Evolutionary conservation across 2,329 filamentous ascomycete genomes (phyloP).

Genomic region (Aspergillaceae sp.): DNA sequence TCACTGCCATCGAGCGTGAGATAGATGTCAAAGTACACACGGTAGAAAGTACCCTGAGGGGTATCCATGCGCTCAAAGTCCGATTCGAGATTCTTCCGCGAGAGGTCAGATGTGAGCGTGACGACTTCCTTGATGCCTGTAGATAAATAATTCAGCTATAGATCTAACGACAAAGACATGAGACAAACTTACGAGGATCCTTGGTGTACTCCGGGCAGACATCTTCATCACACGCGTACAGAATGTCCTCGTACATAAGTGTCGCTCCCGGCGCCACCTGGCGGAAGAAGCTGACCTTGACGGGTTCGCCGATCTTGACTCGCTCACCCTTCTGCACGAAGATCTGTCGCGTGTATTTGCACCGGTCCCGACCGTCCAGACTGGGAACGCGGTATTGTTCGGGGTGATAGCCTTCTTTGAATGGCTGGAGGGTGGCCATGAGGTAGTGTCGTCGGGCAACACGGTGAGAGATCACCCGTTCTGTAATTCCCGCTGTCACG

Average conservation of each 20-base stretch:
- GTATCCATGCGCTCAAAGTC: conserved; percentile 99
- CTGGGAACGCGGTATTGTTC: conserved; percentile 96
- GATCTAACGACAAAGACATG: background rate
- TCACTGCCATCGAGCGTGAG: conserved; percentile 94
- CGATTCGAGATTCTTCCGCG: conserved; percentile 96
- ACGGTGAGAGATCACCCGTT: conserved; percentile 92
- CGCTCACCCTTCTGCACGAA: conserved; percentile 98
- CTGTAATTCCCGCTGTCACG: conserved; percentile 94
- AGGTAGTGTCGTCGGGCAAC: conserved; percentile 96
- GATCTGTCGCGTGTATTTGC: conserved; percentile 97
- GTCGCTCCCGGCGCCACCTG: conserved; percentile 95
- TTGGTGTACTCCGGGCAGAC: conserved; percentile 98
- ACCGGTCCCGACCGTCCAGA: conserved; percentile 91
- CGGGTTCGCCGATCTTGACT: conserved; percentile 97
- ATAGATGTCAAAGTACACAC: conserved; percentile 62
- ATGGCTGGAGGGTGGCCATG: conserved; percentile 96
- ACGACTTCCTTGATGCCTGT: conserved; percentile 98
- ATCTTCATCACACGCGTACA: conserved; percentile 96
- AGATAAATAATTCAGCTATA: conserved; percentile 5
- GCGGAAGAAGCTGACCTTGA: conserved; percentile 97
- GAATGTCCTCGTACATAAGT: conserved; percentile 97
- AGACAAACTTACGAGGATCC: conserved; percentile 78
- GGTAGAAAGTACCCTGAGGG: conserved; percentile 91
- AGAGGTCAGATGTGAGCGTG: conserved; percentile 91
- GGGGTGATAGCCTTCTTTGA: conserved; percentile 97